Base-by-base conservation (phyloP, 345 rosid genomes). In the Lepidium sativum region DNA sequence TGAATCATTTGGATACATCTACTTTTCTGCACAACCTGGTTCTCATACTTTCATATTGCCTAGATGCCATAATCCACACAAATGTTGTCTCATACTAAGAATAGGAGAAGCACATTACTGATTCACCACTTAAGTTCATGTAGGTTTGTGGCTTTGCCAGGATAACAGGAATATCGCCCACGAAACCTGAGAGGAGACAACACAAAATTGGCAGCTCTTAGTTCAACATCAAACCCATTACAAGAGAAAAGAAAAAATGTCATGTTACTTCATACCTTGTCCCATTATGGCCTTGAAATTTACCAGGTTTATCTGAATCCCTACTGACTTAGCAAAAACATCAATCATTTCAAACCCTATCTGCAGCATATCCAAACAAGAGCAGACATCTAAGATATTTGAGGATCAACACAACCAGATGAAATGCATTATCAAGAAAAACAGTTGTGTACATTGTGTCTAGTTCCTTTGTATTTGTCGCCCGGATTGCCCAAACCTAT, bases 101-200 rank as follows among this genome's bases (percentile, higher is more conserved):
- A 33, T 16, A 43, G 9, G 62, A 52, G 44, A 39, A 74, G 69
- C 4, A 73, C 18, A 39, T 78, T 67, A 89, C 92, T 3, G 96
- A 92, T 83, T 89, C 98, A 45, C 98, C 98, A 32, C 92, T 92
- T 86, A 92, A 72, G 76, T 92, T 92, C 98, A 92, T 92, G 76
- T 85, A 89, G 11, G 96, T 92, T 73, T 86, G 92, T 3, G 96
- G 96, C 81, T 86, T 88, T 18, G 89, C 86, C 13, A 86, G 77
- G 10, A 88, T 75, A 60, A 88, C 75, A 40, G 88, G 85, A 16
- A 76, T 45, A 69, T 81, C 85, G 2, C 65, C 84, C 16, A 88
- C 83, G 69, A 65, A 82, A 70, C 86, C 96, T 86, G 64, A 50
- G 25, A 41, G 14, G 2, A 3, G 8, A 31, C 18, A 13, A 43